Conservation (phyloP, 208 protist species). For the Trypanosoma theileri region DNA sequence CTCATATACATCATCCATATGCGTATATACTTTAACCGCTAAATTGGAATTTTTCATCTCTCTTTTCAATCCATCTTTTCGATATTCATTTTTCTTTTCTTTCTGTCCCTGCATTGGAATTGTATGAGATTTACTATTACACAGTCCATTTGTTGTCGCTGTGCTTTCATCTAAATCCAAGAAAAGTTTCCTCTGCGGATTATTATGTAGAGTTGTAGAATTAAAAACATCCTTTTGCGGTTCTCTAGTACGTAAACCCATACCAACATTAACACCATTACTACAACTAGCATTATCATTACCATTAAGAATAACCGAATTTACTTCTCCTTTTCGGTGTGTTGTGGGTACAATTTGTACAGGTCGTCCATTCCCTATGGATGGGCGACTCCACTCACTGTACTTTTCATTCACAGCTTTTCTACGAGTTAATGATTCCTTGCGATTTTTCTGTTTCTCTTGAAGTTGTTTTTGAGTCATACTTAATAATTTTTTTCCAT, state of each 20-base stretch:
- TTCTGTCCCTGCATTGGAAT: no score
- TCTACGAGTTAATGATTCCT: slow-evolving; percentile 13
- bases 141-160: no score
- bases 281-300: not conserved
- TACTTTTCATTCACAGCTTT: slow-evolving; percentile 27
- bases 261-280: not conserved
- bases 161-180: not conserved
- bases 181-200: not conserved
- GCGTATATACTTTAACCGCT: no score
- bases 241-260: no score
- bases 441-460: not conserved
- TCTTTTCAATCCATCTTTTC: no score
- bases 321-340: no score
- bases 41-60: no score
- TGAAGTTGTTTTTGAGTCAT: slow-evolving; percentile 3
- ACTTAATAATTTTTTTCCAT: slow-evolving; percentile 15
- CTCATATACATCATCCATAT: no score
- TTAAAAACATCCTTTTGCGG: not conserved
- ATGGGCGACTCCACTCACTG: slow-evolving; percentile 11
- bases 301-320: not conserved
- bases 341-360: no score
- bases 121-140: no score
- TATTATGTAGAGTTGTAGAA: not conserved
- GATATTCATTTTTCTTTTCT: no score
- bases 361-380: not conserved